Conservation (phyloP, 257 asterid species). For the Sherardia arvensis region DNA sequence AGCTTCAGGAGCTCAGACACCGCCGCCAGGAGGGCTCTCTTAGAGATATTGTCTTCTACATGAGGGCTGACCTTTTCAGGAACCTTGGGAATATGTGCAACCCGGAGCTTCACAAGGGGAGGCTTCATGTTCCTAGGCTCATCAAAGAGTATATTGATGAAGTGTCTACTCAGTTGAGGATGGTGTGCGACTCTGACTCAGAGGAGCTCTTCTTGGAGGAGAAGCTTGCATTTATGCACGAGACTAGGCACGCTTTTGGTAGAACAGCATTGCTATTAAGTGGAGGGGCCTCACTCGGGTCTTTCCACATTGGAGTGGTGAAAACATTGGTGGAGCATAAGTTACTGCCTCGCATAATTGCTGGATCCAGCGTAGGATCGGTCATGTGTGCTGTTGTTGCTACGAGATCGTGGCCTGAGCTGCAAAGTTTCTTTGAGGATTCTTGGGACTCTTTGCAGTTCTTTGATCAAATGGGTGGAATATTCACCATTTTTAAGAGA, state of each 20-base stretch:
- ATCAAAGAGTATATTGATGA: slow-evolving; percentile 90
- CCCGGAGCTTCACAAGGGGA: slow-evolving; percentile 85
- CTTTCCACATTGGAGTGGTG: slow-evolving; percentile 90
- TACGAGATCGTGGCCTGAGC: slow-evolving; percentile 94
- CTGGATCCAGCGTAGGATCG: slow-evolving; percentile 95
- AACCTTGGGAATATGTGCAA: slow-evolving; percentile 94
- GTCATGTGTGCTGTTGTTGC: slow-evolving; percentile 86
- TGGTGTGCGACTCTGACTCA: slow-evolving; percentile 84
- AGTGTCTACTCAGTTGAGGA: slow-evolving; percentile 74
- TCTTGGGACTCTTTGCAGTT: slow-evolving; percentile 81
- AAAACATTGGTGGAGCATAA: slow-evolving; percentile 84
- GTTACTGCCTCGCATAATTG: slow-evolving; percentile 83
- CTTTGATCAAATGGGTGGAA: slow-evolving; percentile 82
- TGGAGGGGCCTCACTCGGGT: slow-evolving; percentile 95
- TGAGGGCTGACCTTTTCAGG: slow-evolving; percentile 88
- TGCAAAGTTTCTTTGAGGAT: slow-evolving; percentile 88
- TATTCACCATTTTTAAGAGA: slow-evolving; percentile 67
- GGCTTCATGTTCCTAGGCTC: slow-evolving; percentile 82
- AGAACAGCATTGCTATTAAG: slow-evolving; percentile 86
- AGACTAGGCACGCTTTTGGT: slow-evolving; percentile 94
- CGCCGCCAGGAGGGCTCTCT: slow-evolving; percentile 89
- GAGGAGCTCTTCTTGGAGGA: slow-evolving; percentile 91
- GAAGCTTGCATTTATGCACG: slow-evolving; percentile 92
- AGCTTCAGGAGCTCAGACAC: slow-evolving; percentile 72
- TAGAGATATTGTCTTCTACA: slow-evolving; percentile 76